A percentile compares a stretch with the other conserved stretches of the same genome.
Evolutionary conservation across 2,329 filamentous ascomycete genomes (phyloP).

Genomic region (Clarireedia paspali): DNA sequence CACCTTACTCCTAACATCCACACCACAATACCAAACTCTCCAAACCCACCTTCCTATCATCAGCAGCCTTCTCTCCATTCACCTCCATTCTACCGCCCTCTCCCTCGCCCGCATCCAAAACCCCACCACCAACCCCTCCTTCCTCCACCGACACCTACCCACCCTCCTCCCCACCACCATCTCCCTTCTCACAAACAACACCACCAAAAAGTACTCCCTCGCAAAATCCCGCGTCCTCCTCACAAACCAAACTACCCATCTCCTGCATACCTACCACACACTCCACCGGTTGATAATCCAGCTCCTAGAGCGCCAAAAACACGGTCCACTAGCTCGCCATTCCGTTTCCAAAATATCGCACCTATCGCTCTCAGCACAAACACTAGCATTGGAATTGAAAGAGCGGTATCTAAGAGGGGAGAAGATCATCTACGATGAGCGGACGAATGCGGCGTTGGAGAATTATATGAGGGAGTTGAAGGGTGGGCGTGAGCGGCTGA

Average conservation of each 20-base stretch:
- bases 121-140: conserved; percentile 39
- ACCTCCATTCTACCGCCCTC: conserved; percentile 42
- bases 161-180: conserved; percentile 36
- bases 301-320: conserved; percentile 25
- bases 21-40: conserved; percentile 42
- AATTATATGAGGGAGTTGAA: conserved; percentile 23
- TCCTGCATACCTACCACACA: conserved; percentile 20
- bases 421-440: conserved; percentile 24
- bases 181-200: conserved; percentile 26
- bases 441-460: conserved; percentile 21
- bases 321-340: conserved; percentile 23
- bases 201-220: not conserved
- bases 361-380: conserved; percentile 15
- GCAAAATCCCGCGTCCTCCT: not conserved
- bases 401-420: conserved; percentile 18
- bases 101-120: conserved; percentile 42
- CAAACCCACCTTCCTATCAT: conserved; percentile 41
- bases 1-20: conserved; percentile 39
- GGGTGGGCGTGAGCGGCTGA: conserved; percentile 23
- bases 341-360: conserved; percentile 16
- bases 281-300: conserved; percentile 21
- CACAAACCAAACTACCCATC: conserved; percentile 14
- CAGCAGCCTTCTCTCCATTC: conserved; percentile 38
- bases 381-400: conserved; percentile 12
- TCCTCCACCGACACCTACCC: conserved; percentile 50